Evolutionary conservation across 805 yeast genomes (phyloP).

Genomic region (Lipomyces yamanashiensis): DNA sequence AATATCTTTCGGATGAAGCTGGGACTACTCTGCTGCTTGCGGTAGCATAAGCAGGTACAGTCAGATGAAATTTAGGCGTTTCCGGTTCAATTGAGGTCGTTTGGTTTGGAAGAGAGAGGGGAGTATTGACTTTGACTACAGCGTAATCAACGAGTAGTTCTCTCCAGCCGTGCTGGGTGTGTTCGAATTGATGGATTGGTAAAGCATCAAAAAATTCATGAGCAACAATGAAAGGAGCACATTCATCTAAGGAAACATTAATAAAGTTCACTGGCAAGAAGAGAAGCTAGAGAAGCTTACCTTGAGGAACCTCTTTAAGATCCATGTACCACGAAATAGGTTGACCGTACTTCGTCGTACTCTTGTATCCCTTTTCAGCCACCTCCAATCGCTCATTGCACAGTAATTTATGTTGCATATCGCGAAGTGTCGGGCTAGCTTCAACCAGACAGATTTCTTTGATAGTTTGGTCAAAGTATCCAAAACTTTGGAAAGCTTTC

Average conservation of each 20-base stretch:
- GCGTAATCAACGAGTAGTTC: slow-evolving; percentile 69
- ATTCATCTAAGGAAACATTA: slow-evolving; percentile 31
- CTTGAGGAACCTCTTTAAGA: slow-evolving; percentile 44
- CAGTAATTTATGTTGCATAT: slow-evolving; percentile 56
- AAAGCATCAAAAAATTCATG: slow-evolving; percentile 89
- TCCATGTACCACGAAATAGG: slow-evolving; percentile 49
- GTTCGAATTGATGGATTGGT: slow-evolving; percentile 70
- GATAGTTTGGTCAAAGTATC: slow-evolving; percentile 45
- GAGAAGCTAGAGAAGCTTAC: background rate
- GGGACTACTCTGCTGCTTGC: slow-evolving; percentile 64
- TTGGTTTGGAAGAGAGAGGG: slow-evolving; percentile 40
- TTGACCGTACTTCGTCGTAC: slow-evolving; percentile 58
- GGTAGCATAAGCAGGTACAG: slow-evolving; percentile 62
- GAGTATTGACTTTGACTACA: slow-evolving; percentile 38
- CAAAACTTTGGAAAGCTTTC: slow-evolving; percentile 30
- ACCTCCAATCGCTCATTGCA: slow-evolving; percentile 45
- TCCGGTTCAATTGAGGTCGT: slow-evolving; percentile 27
- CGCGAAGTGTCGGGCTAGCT: slow-evolving; percentile 67
- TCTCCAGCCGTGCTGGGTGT: slow-evolving; percentile 74
- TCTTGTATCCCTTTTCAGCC: slow-evolving; percentile 46
- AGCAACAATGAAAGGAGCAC: slow-evolving; percentile 69
- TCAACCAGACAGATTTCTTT: slow-evolving; percentile 62
- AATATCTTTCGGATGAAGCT: slow-evolving; percentile 54
- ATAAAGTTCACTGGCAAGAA: background rate
- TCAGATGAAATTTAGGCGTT: slow-evolving; percentile 55